Conservation (phyloP, 2,329 filamentous ascomycete species). For the Penicillium sp. region DNA sequence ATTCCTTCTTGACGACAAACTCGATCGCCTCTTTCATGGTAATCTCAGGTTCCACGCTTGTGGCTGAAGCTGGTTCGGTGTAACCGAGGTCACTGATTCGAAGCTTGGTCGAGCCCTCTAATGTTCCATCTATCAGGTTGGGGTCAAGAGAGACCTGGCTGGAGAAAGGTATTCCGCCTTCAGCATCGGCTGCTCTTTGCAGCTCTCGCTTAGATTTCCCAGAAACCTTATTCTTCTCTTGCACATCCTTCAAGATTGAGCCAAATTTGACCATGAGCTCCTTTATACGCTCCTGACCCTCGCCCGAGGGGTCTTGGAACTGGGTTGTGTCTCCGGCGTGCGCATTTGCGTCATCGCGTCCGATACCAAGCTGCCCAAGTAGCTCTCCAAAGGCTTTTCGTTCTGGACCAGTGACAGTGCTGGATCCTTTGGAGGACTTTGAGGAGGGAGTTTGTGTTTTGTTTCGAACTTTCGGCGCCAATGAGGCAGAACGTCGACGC, state of each 20-base stretch:
- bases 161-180: constrained; percentile 1
- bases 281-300: constrained; percentile 30
- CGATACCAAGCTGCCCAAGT: constrained; percentile 26
- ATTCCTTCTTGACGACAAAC: constrained; percentile 39
- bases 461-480: constrained; percentile 1
- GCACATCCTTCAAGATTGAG: constrained; percentile 18
- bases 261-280: constrained; percentile 30
- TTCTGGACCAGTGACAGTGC: constrained; percentile 33
- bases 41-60: constrained; percentile 22
- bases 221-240: constrained; percentile 10
- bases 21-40: constrained; percentile 33
- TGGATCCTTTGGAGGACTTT: constrained; percentile 5
- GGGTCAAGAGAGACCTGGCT: background rate
- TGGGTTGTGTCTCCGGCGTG: constrained; percentile 1
- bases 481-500: constrained; percentile 28
- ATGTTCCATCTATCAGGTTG: background rate
- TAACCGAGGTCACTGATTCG: constrained; percentile 28
- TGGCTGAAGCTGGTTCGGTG: constrained; percentile 18
- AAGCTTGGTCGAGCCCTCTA: constrained; percentile 9
- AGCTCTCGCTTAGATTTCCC: background rate
- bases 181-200: constrained; percentile 1
- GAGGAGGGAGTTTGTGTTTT: background rate
- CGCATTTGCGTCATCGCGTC: background rate
- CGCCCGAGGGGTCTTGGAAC: constrained; percentile 14
- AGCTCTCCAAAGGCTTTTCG: constrained; percentile 31